Percentiles rank a stretch among this genome's conserved stretches.
Conservation (phyloP, 2,329 filamentous ascomycete species). For the Clonostachys rhizophaga region DNA sequence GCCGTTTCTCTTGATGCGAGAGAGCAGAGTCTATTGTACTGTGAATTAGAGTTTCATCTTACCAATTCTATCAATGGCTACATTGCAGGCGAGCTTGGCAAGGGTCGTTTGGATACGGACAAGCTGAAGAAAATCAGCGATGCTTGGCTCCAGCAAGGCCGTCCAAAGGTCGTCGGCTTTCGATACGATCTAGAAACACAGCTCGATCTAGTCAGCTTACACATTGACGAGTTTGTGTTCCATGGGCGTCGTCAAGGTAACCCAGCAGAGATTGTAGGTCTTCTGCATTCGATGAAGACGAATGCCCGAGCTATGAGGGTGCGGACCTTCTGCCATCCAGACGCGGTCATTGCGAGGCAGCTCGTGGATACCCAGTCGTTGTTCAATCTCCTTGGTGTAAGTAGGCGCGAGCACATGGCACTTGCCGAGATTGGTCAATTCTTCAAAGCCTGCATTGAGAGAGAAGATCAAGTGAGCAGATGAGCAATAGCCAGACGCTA, state of each 20-base stretch:
- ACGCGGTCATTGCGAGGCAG: constrained; percentile 53
- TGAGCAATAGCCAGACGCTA: no score
- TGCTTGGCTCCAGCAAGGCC: constrained; percentile 45
- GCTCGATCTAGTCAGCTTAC: constrained; percentile 46
- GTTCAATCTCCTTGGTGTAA: constrained; percentile 41
- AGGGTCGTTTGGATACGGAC: constrained; percentile 46
- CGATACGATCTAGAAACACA: constrained; percentile 58
- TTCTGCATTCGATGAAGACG: constrained; percentile 46
- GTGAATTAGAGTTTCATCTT: constrained; percentile 53
- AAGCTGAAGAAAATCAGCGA: constrained; percentile 48
- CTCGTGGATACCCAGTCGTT: constrained; percentile 47
- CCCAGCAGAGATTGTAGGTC: constrained; percentile 33
- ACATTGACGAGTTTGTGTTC: constrained; percentile 49
- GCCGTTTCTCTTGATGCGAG: constrained; percentile 47
- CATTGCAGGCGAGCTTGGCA: constrained; percentile 46
- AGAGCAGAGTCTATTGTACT: constrained; percentile 54
- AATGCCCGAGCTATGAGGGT: constrained; percentile 48
- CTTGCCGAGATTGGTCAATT: constrained; percentile 47
- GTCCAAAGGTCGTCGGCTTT: constrained; percentile 50
- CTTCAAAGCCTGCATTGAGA: constrained; percentile 47
- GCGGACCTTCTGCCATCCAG: constrained; percentile 53
- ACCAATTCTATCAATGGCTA: constrained; percentile 45
- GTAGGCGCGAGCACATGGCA: constrained; percentile 35
- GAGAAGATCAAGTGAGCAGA: constrained; percentile 19
- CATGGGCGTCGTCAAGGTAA: constrained; percentile 40